Conservation (phyloP, 495 filamentous ascomycete species). For the Aspergillus haitiensis region DNA sequence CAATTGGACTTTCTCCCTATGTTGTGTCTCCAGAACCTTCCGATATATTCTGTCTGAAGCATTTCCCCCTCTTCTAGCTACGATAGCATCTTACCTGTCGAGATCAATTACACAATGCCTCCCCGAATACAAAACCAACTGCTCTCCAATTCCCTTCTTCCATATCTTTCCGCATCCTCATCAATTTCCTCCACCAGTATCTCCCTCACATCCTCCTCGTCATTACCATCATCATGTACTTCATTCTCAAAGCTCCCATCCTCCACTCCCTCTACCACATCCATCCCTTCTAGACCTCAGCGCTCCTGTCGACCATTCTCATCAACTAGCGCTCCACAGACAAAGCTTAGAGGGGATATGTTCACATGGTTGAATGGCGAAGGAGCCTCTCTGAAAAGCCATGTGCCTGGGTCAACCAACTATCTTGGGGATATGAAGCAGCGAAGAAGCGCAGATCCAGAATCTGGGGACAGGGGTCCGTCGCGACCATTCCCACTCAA, state of each 20-base stretch:
- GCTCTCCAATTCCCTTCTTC: constrained; percentile 41
- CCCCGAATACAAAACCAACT: constrained; percentile 46
- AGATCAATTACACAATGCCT: constrained; percentile 36
- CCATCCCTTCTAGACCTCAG: constrained; percentile 11
- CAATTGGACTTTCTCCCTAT: constrained; percentile 23
- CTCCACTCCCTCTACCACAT: constrained; percentile 20
- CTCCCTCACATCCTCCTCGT: background rate
- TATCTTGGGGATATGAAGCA: constrained; percentile 55
- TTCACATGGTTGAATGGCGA: constrained; percentile 65
- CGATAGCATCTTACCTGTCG: background rate
- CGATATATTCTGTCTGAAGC: background rate
- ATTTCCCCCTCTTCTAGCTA: background rate
- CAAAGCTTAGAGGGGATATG: constrained; percentile 57
- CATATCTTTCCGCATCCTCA: constrained; percentile 37
- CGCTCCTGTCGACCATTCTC: constrained; percentile 48
- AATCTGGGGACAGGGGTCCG: constrained; percentile 20
- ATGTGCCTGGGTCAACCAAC: constrained; percentile 60
- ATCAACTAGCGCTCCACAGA: constrained; percentile 43
- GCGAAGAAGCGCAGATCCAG: constrained; percentile 21
- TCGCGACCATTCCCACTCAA: constrained; percentile 74
- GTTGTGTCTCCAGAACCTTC: background rate
- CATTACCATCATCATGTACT: constrained; percentile 14
- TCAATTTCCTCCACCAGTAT: constrained; percentile 15
- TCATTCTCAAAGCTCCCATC: constrained; percentile 16
- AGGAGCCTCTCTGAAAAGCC: constrained; percentile 56